Base-by-base conservation (phyloP, 1,284 basidiomycete species). In the Puccinia novopanici region DNA sequence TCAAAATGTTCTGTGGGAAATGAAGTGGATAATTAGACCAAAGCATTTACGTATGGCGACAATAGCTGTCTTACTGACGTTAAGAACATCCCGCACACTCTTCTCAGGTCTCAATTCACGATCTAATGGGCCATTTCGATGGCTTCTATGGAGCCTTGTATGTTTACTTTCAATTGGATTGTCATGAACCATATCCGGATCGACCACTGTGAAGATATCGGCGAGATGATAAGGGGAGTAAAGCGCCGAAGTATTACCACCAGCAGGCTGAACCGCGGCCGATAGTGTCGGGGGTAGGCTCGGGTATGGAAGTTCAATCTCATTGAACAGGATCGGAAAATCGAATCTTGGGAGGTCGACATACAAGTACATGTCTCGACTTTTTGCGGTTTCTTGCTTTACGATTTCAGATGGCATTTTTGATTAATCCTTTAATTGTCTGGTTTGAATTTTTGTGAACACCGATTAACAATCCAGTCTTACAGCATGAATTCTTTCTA, bases 131-230 rank as follows among this genome's bases (percentile, higher is more conserved):
- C 95, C 95, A 73, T 93, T 93, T 72, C 97, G 89, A 84, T 99
- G 96, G 84, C 94, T 95, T 80, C 97, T 92, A 78, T 98, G 92
- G 0, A 99, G 89, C 12, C 96, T 90, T 50, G 96, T 90, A 84
- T 98, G 95, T 85, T 99, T 99, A 84, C 95, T 93, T 85, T 99
- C 97, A 0, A 98, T 94, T 0, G 95, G 94, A 84, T 99, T 99
- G 83, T 98, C 94, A 80, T 91, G 90, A 6, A 88, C 89, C 83
- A 94, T 89, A 82, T 99, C 96, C 1, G 95, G 95, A 84, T 99
- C 97, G 63, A 93, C 89, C 34, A 98, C 89, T n/a, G 91, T 90
- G 92, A 96, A 98, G 0, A 95, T 87, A 83, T 91, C 89, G 24
- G 89, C 87, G 24, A 83, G 82, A 0, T 80, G 81, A 6, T 82